phyloP scores from a whole-genome alignment of 371 early-diverging fungal genomes.

The Mortierella sp. region DNA sequence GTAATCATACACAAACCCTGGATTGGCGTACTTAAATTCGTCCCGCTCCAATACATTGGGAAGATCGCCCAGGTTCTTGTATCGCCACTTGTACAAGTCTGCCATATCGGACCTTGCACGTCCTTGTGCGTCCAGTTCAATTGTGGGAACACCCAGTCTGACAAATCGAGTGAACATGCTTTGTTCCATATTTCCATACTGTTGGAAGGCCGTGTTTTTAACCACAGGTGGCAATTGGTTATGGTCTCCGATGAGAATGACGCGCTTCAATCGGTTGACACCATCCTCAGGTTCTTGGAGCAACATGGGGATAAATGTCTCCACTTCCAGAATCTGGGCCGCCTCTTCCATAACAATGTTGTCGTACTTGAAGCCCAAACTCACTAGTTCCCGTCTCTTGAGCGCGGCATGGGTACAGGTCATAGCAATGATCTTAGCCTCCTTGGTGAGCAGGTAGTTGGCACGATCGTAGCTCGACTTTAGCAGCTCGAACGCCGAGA shows the following conservation, averaged over 20 bases:
- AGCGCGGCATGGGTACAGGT: constrained; percentile 96
- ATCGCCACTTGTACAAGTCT: constrained; percentile 86
- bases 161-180: constrained; percentile 91
- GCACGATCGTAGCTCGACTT: constrained; percentile 82
- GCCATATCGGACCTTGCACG: constrained; percentile 86
- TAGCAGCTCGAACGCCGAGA: constrained; percentile 94
- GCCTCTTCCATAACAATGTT: constrained; percentile 98
- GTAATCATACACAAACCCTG: constrained; percentile 85
- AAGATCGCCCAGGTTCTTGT: constrained; percentile 73
- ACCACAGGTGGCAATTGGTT: constrained; percentile 96
- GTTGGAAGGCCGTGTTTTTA: constrained; percentile 82
- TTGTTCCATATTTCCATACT: constrained; percentile 92
- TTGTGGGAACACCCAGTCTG: constrained; percentile 87
- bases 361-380: constrained; percentile 92
- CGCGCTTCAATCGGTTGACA: constrained; percentile 77
- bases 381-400: constrained; percentile 83
- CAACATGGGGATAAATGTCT: constrained; percentile 93
- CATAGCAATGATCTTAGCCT: constrained; percentile 96
- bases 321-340: constrained; percentile 96
- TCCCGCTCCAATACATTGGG: constrained; percentile 53
- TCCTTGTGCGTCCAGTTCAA: constrained; percentile 85
- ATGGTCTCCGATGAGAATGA: constrained; percentile 98
- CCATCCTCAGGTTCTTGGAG: constrained; percentile 78
- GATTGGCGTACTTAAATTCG: constrained; percentile 73
- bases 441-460: constrained; percentile 92